Evolutionary conservation across 176 grass and related monocot genomes (phyloP).

Genomic region (Hsuehochloa calcarea): DNA sequence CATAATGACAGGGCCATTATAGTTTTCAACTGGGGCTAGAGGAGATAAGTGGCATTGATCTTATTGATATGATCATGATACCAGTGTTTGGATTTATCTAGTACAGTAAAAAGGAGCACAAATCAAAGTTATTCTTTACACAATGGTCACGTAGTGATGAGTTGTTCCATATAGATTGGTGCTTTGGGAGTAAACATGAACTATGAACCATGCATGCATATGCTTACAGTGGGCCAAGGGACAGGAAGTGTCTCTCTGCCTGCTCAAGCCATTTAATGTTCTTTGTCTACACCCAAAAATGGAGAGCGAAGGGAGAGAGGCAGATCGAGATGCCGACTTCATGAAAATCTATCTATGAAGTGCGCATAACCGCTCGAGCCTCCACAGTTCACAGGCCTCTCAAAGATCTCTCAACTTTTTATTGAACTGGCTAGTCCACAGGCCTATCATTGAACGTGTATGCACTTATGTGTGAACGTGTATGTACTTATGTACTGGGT

Average conservation of each 20-base stretch:
- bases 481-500: not conserved
- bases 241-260: conserved; percentile 33
- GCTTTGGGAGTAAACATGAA: not conserved
- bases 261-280: conserved; percentile 47
- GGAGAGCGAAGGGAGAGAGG: conserved; percentile 10
- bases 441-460: not conserved
- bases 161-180: not conserved
- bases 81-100: not conserved
- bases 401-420: conserved; percentile 17
- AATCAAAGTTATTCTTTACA: not conserved
- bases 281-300: conserved; percentile 39
- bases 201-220: not conserved
- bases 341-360: conserved; percentile 20
- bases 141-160: not conserved
- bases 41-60: not conserved
- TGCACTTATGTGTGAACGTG: not conserved
- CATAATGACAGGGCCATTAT: not conserved
- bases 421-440: not conserved
- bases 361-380: not conserved
- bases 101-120: not conserved
- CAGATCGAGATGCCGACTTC: conserved; percentile 1
- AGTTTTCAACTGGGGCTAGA: not conserved
- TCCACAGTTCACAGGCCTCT: not conserved
- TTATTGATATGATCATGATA: not conserved
- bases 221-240: conserved; percentile 12